phyloP scores from a whole-genome alignment of 345 rosid species.

The Chamaenerion angustifolium region DNA sequence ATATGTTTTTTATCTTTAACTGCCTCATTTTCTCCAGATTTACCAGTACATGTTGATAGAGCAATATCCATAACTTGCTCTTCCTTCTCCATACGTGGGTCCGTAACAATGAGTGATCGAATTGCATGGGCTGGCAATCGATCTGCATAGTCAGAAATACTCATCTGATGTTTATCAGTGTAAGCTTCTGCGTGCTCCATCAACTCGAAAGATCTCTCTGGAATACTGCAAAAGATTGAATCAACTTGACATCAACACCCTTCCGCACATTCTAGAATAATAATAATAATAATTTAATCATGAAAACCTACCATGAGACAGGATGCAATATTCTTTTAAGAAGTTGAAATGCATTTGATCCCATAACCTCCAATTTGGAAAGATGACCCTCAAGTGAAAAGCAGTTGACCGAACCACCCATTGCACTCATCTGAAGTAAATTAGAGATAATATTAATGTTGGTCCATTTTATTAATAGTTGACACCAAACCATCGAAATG shows the following conservation, averaged over 20 bases:
- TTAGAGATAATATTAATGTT: neutral
- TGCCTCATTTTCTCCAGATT: slow-evolving; percentile 8
- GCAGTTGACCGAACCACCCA: slow-evolving; percentile 30
- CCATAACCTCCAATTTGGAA: slow-evolving; percentile 65
- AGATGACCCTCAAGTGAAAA: slow-evolving; percentile 67
- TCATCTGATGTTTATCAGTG: slow-evolving; percentile 10
- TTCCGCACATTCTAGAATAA: neutral
- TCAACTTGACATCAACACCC: slow-evolving; percentile 1
- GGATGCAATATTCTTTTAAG: slow-evolving; percentile 46
- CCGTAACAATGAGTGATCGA: slow-evolving; percentile 33
- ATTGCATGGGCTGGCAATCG: slow-evolving; percentile 8
- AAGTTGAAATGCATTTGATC: slow-evolving; percentile 53
- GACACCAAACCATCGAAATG: neutral
- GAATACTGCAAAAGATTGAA: slow-evolving; percentile 24
- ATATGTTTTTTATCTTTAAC: slow-evolving; percentile 15
- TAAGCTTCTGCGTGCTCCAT: slow-evolving; percentile 26
- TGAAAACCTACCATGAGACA: slow-evolving; percentile 32
- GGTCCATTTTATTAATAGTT: neutral
- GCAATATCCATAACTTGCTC: slow-evolving; percentile 17
- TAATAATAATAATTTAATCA: slow-evolving; percentile 6
- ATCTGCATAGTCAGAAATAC: slow-evolving; percentile 14
- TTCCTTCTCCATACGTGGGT: slow-evolving; percentile 36
- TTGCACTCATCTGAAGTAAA: slow-evolving; percentile 37
- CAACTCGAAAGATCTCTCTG: slow-evolving; percentile 18
- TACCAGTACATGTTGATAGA: slow-evolving; percentile 11